Base-by-base conservation (phyloP, 1,284 basidiomycete genomes). In the Marasmius sp. region DNA sequence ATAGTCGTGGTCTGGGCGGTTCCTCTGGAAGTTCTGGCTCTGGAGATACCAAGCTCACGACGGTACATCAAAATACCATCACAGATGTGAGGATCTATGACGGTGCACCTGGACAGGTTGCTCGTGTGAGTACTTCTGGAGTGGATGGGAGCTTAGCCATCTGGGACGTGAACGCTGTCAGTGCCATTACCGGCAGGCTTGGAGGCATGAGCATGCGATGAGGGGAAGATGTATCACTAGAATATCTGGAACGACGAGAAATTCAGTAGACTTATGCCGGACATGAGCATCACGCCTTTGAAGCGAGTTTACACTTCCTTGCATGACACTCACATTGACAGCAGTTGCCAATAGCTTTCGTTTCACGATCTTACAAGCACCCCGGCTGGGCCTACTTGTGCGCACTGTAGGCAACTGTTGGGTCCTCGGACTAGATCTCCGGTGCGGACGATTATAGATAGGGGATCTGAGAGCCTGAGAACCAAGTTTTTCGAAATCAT, bases 41-140 rank as follows among this genome's bases (percentile, higher is more conserved):
- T 51, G 72, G 79, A 57, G 88, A 93, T 71, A 91, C 89, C 11
- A 92, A 92, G 73, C 79, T 94, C 64, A 80, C 83, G 72, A 99
- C 97, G 3, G 86, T 97, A 48, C 97, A 99, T 75, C 97, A 98
- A 82, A 99, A 99, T 79, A 97, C 96, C 48, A 98, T 99, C 76
- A 98, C 95, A n/a, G 90, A 82, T 67, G 82, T 97, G 52, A 81
- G 94, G 60, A 79, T 91, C 33, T 97, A 93, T 69, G 89, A 90
- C 63, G 84, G 83, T 64, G 79, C 78, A 1, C 85, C 81, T 20
- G 86, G 85, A 0, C 76, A 83, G 3, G 89, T 98, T 7, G 81
- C 79, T 52, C 85, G 85, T 68, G 89, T 99, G 61, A 94, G 91
- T 72, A 98, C 96, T 16, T 91, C 88, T n/a, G 97, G 95, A 9